Evolutionary conservation across 2,329 filamentous ascomycete species (phyloP).

Genomic region (Verticillium albo-atrum): DNA sequence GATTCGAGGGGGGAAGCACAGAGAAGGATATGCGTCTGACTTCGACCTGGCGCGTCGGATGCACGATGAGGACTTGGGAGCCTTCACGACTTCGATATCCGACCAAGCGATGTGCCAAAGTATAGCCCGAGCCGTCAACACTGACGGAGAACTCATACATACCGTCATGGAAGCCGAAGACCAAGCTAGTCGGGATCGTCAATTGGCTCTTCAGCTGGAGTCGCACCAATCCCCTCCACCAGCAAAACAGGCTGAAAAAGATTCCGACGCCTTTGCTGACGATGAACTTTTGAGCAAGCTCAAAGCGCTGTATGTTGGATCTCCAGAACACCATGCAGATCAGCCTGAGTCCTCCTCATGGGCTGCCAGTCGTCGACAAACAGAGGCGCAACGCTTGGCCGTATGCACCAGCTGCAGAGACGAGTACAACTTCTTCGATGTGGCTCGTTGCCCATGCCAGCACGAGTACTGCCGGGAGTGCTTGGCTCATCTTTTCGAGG

Average conservation of each 20-base stretch:
- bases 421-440: neutral
- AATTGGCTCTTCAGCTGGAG: neutral
- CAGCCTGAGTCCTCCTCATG: slow-evolving; percentile 2
- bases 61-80: slow-evolving; percentile 10
- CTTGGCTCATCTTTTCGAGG: slow-evolving; percentile 36
- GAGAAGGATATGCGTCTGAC: slow-evolving; percentile 6
- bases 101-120: slow-evolving; percentile 14
- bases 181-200: neutral
- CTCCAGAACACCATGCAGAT: neutral
- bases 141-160: slow-evolving; percentile 10
- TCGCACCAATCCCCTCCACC: neutral
- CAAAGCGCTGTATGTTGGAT: neutral
- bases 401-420: neutral
- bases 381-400: neutral
- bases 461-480: slow-evolving; percentile 51
- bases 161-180: neutral
- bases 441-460: slow-evolving; percentile 23
- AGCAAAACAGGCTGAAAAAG: neutral
- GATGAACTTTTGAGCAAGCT: neutral
- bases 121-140: slow-evolving; percentile 14
- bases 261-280: neutral
- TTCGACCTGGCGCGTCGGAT: slow-evolving; percentile 7
- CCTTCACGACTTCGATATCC: neutral
- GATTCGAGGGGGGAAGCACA: slow-evolving; percentile 9
- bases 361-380: neutral